A percentile compares a stretch with the other conserved stretches of the same genome.
These are phyloP conservation scores for Xylaria sp. DNA, from an alignment of 2,329 filamentous ascomycete genomes.

Conservation along the genomic window DNA sequence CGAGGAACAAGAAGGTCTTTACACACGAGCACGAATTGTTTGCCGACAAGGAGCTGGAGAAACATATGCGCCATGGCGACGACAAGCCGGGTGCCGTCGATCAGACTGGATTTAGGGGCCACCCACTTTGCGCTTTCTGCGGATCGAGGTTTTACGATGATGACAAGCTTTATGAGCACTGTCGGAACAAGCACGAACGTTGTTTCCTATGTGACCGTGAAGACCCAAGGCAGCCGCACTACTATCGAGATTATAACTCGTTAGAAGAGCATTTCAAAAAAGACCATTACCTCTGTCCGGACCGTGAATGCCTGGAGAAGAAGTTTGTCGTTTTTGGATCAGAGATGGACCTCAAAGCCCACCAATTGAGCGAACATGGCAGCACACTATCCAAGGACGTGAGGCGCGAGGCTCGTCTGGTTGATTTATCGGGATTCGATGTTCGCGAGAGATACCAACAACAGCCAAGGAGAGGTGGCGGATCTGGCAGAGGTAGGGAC, in stretches of 20 bases:
- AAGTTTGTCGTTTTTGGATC: conserved; percentile 97
- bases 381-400: conserved; percentile 81
- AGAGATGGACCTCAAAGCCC: conserved; percentile 92
- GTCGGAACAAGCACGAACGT: conserved; percentile 89
- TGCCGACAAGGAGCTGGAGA: conserved; percentile 76
- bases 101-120: conserved; percentile 95
- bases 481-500: conserved; percentile 48
- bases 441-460: conserved; percentile 75
- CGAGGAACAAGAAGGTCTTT: conserved; percentile 95
- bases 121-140: conserved; percentile 94
- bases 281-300: conserved; percentile 84
- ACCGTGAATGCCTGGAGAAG: conserved; percentile 90
- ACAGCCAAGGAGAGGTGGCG: conserved; percentile 56
- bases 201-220: conserved; percentile 90
- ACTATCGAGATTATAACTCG: conserved; percentile 87
- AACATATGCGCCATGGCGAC: conserved; percentile 89
- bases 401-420: conserved; percentile 79
- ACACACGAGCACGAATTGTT: conserved; percentile 98
- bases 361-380: conserved; percentile 84
- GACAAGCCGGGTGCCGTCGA: conserved; percentile 87
- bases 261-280: conserved; percentile 85
- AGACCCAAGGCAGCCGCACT: conserved; percentile 76
- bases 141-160: conserved; percentile 91
- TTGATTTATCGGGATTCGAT: conserved; percentile 88
- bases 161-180: conserved; percentile 93